These are phyloP conservation scores for Trichoderma sp. DNA, from an alignment of 2,329 filamentous ascomycete genomes.

Conservation along the genomic window DNA sequence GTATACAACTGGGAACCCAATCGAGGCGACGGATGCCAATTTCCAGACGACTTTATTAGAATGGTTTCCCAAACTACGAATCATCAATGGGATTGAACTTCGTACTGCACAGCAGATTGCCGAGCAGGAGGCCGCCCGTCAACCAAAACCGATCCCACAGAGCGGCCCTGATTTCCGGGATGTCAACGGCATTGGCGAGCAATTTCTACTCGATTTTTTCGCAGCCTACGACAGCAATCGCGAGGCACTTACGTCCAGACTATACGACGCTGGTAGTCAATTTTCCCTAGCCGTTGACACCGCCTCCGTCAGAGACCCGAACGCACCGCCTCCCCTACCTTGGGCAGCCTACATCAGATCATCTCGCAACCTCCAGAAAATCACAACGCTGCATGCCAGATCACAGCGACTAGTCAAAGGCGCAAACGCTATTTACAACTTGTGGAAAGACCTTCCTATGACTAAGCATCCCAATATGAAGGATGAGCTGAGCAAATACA, in stretches of 20 bases:
- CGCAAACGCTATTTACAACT: slow-evolving; percentile 61
- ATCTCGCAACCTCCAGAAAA: slow-evolving; percentile 75
- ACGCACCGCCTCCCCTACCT: slow-evolving; percentile 49
- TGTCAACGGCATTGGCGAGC: slow-evolving; percentile 71
- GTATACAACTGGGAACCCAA: slow-evolving; percentile 74
- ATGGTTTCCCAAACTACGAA: slow-evolving; percentile 81
- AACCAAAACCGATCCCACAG: slow-evolving; percentile 62
- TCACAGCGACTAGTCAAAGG: slow-evolving; percentile 69
- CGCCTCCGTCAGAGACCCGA: slow-evolving; percentile 51
- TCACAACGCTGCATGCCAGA: slow-evolving; percentile 61
- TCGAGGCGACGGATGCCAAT: slow-evolving; percentile 60
- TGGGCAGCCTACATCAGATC: slow-evolving; percentile 77
- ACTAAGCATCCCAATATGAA: slow-evolving; percentile 75
- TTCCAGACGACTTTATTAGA: slow-evolving; percentile 69
- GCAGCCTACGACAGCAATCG: slow-evolving; percentile 72
- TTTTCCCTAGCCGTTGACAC: slow-evolving; percentile 78
- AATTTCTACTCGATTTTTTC: slow-evolving; percentile 75
- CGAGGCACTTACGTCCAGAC: slow-evolving; percentile 59
- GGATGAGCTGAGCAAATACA: slow-evolving; percentile 69
- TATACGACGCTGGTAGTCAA: slow-evolving; percentile 74
- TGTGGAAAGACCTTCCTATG: slow-evolving; percentile 70
- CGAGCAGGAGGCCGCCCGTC: slow-evolving; percentile 51
- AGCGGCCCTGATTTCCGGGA: slow-evolving; percentile 71
- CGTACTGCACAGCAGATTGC: slow-evolving; percentile 71
- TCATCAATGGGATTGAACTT: slow-evolving; percentile 74